Percentiles rank a stretch among this genome's conserved stretches.
Conservation (phyloP, 2,329 filamentous ascomycete species). For the Aspergillus intermedius region DNA sequence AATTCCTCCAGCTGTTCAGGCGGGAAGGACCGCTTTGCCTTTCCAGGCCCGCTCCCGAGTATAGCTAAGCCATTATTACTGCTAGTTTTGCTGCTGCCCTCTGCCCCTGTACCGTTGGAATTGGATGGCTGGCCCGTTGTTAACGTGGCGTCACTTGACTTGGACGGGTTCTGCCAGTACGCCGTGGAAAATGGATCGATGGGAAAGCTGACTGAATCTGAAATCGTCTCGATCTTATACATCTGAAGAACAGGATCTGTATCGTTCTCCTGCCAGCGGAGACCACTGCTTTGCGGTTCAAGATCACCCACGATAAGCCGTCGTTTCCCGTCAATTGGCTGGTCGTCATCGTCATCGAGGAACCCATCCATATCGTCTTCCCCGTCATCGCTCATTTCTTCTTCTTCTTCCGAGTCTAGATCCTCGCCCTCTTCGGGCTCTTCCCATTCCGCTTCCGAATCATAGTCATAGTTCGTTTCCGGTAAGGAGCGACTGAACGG, state of each 20-base stretch:
- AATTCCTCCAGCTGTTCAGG: slow-evolving; percentile 59
- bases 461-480: slow-evolving; percentile 58
- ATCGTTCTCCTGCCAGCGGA: slow-evolving; percentile 66
- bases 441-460: slow-evolving; percentile 61
- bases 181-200: slow-evolving; percentile 79
- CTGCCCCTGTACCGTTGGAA: slow-evolving; percentile 11
- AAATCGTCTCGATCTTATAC: slow-evolving; percentile 69
- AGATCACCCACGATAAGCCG: slow-evolving; percentile 59
- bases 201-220: slow-evolving; percentile 47
- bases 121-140: slow-evolving; percentile 12
- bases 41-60: slow-evolving; percentile 7
- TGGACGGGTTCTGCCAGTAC: slow-evolving; percentile 59
- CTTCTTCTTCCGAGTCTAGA: slow-evolving; percentile 57
- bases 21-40: slow-evolving; percentile 45
- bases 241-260: slow-evolving; percentile 46
- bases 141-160: slow-evolving; percentile 8
- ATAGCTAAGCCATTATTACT: too few relatives aligned
- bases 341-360: slow-evolving; percentile 77
- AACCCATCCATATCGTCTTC: slow-evolving; percentile 86
- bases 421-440: slow-evolving; percentile 68
- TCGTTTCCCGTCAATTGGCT: slow-evolving; percentile 48
- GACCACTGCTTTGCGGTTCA: slow-evolving; percentile 68
- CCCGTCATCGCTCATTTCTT: slow-evolving; percentile 56
- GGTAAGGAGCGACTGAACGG: slow-evolving; percentile 47
- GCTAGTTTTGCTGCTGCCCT: too few relatives aligned